Percentiles rank a stretch among this genome's conserved stretches.
Conservation (phyloP, 768 basidiomycete species). For the Cystofilobasidium bisporidii region DNA sequence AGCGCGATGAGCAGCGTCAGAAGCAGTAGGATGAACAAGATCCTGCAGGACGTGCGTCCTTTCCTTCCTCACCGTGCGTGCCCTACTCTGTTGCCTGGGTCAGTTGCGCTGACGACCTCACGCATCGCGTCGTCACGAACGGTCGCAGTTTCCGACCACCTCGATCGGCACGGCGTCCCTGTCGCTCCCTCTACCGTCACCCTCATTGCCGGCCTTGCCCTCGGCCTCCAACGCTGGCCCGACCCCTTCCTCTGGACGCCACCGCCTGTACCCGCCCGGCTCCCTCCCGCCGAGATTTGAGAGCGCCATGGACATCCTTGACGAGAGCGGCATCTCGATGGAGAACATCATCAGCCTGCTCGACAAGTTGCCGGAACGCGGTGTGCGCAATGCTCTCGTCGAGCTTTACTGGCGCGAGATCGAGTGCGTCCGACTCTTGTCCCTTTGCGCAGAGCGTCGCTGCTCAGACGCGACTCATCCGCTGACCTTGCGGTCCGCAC, state of each 20-base stretch:
- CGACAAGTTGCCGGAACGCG: constrained; percentile 38
- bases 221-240: constrained; percentile 27
- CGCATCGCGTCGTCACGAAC: neutral
- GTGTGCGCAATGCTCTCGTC: constrained; percentile 38
- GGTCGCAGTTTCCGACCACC: constrained; percentile 18
- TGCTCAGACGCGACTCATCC: too few species aligned
- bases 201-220: constrained; percentile 4
- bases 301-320: constrained; percentile 36
- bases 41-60: constrained; percentile 24
- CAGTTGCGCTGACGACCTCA: neutral
- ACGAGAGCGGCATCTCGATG: constrained; percentile 40
- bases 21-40: constrained; percentile 14
- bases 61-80: neutral
- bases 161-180: constrained; percentile 25
- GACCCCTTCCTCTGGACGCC: constrained; percentile 32
- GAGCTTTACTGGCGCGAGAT: constrained; percentile 35
- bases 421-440: constrained; percentile 29
- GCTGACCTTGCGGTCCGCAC: too few species aligned
- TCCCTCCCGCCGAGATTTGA: neutral
- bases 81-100: neutral
- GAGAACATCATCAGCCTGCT: constrained; percentile 39
- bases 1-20: constrained; percentile 21
- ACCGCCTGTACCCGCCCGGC: constrained; percentile 31
- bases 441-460: too few species aligned
- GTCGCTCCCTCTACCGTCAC: constrained; percentile 10